Evolutionary conservation across 805 yeast species (phyloP), one percentile per base, ranked within the genome.

Genomic region (Saccharomycopsis sp.): DNA sequence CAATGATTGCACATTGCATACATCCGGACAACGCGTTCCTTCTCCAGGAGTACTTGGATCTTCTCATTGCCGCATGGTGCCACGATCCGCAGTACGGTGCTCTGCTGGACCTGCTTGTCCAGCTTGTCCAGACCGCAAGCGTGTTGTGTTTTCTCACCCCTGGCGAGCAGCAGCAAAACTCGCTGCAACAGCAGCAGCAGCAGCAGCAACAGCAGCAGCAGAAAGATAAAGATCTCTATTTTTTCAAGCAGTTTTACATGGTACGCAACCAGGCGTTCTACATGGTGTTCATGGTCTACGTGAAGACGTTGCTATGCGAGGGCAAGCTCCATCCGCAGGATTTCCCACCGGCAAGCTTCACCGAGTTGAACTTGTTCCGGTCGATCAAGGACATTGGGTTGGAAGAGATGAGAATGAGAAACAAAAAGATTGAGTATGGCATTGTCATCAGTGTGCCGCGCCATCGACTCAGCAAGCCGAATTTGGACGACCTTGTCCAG

Each of bases 21-120:
- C 59, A 62, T 48, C 52, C 60, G 7, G n/a, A n/a, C n/a, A n/a
- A n/a, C n/a, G n/a, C n/a, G n/a, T 59, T 61, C 49, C 50, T 61
- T 15, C 46, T 59, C 2, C 62, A 62, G 46, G 65, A 63, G 36
- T 63, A 60, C 45, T 46, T 63, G 38, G 66, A 62, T 36, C 52
- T 61, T 23, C 45, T 63, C 26, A 50, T 61, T 13, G 41, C 54
- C 6, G 52, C 59, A n/a, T 56, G 46, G 41, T 36, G 31, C 19
- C n/a, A 33, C 22, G 3, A 8, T 22, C 9, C 20, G 15, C 10
- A 34, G 9, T n/a, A 19, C 27, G 9, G 13, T 22, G 21, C 16
- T 6, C 13, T 13, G 37, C 29, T 9, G 20, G 27, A 18, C 12
- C 27, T 25, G 27, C 27, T 43, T 8, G 34, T 29, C 23, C 65